Percentiles rank a stretch among this genome's conserved stretches.
phyloP scores from a whole-genome alignment of 2,329 filamentous ascomycete genomes.

The Coniochaeta sp. region DNA sequence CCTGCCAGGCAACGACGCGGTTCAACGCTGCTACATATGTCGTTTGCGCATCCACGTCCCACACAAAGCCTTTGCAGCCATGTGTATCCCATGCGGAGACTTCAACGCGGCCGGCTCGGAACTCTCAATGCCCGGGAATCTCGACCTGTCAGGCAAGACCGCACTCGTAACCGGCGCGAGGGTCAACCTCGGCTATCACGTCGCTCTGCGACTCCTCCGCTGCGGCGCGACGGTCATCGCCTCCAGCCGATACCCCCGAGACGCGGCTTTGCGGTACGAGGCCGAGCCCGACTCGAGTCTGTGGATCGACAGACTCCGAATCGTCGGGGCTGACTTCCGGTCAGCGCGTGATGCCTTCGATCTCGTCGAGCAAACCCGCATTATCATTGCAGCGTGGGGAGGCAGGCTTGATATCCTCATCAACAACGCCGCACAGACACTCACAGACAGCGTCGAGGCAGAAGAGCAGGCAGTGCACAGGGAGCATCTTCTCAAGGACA shows the following conservation, averaged over 20 bases:
- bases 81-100: conserved; percentile 24
- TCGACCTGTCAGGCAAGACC: conserved; percentile 16
- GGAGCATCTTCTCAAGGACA: not conserved
- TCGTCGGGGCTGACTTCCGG: conserved; percentile 8
- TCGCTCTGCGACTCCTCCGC: conserved; percentile 22
- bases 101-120: conserved; percentile 23
- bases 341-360: conserved; percentile 7
- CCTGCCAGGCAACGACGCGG: not conserved
- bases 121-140: conserved; percentile 19
- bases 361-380: not conserved
- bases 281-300: conserved; percentile 10
- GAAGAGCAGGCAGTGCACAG: conserved; percentile 18
- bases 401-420: conserved; percentile 23
- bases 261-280: conserved; percentile 22
- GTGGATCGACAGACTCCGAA: conserved; percentile 12
- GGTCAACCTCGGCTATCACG: conserved; percentile 25
- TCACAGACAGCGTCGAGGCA: conserved; percentile 23
- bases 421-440: conserved; percentile 30
- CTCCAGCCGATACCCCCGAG: conserved; percentile 25
- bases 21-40: conserved; percentile 24
- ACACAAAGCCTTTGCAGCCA: conserved; percentile 11
- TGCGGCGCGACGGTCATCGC: conserved; percentile 27
- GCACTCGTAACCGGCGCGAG: conserved; percentile 27
- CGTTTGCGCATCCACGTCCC: conserved; percentile 15
- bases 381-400: not conserved